A percentile compares a stretch with the other conserved stretches of the same genome.
Conservation (phyloP, 306 rosid genomes). For the Lathyrus oleraceus region DNA sequence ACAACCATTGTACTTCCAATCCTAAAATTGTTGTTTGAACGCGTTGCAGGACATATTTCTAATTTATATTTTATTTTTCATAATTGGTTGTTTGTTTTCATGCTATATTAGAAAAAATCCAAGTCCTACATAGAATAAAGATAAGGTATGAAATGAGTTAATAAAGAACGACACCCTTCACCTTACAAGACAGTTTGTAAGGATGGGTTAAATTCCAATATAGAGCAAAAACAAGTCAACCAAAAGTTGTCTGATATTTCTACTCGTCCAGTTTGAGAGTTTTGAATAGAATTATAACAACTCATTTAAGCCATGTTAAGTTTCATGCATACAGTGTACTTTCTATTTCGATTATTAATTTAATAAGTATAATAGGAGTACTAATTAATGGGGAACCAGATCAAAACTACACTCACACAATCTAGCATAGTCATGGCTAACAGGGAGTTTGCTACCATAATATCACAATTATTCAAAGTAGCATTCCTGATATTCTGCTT, state of each 20-base stretch:
- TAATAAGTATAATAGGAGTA: neutral
- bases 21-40: neutral
- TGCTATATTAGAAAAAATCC: too few relatives aligned
- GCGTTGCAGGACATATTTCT: neutral
- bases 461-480: constrained; percentile 20
- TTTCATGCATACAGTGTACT: neutral
- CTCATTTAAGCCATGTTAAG: neutral
- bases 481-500: constrained; percentile 3
- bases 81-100: neutral
- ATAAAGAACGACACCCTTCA: too few relatives aligned
- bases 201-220: too few relatives aligned
- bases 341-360: neutral
- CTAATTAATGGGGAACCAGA: neutral
- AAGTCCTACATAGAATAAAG: too few relatives aligned
- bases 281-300: constrained; percentile 3
- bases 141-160: too few relatives aligned
- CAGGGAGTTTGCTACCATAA: neutral
- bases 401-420: neutral
- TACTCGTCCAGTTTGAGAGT: neutral
- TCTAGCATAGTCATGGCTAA: neutral
- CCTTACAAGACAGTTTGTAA: too few relatives aligned
- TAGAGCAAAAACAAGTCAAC: neutral
- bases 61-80: neutral
- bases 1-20: neutral
- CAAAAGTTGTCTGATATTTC: neutral